A percentile compares a stretch with the other conserved stretches of the same genome.
Conservation (phyloP, 441 rosid species). For the Arabidopsis lyrata region DNA sequence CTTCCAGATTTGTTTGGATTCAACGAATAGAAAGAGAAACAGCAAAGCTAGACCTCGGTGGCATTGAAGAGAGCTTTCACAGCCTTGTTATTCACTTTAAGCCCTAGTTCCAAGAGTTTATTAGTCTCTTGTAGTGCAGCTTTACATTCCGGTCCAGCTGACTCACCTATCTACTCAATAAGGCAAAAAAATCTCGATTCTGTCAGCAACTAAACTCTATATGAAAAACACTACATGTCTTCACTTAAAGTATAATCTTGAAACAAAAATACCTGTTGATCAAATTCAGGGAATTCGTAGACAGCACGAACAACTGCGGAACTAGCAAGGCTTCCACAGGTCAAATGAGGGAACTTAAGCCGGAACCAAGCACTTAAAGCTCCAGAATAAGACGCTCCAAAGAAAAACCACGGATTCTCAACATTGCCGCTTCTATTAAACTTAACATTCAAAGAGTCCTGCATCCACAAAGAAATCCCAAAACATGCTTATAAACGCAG, state of each 20-base stretch:
- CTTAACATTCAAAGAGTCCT: slow-evolving; percentile 74
- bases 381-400: slow-evolving; percentile 89
- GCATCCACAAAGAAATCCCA: slow-evolving; percentile 31
- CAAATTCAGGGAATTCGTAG: slow-evolving; percentile 75
- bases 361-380: slow-evolving; percentile 98
- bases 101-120: slow-evolving; percentile 67
- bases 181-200: slow-evolving; percentile 14
- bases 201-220: slow-evolving; percentile 9
- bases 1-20: background rate
- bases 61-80: slow-evolving; percentile 77
- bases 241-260: background rate
- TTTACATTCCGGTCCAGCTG: slow-evolving; percentile 93
- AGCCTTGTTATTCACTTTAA: slow-evolving; percentile 64
- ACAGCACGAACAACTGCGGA: slow-evolving; percentile 95
- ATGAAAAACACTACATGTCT: slow-evolving; percentile 2
- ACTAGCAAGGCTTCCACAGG: slow-evolving; percentile 98
- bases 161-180: slow-evolving; percentile 72
- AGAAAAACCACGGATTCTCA: slow-evolving; percentile 89
- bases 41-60: slow-evolving; percentile 62
- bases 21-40: slow-evolving; percentile 8
- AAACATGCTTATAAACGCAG: background rate
- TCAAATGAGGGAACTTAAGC: slow-evolving; percentile 90
- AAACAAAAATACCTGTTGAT: slow-evolving; percentile 64
- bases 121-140: slow-evolving; percentile 77
- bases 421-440: slow-evolving; percentile 52